Evolutionary conservation across 2,329 filamentous ascomycete genomes (phyloP).

Genomic region (Tricladium varicosporioides): DNA sequence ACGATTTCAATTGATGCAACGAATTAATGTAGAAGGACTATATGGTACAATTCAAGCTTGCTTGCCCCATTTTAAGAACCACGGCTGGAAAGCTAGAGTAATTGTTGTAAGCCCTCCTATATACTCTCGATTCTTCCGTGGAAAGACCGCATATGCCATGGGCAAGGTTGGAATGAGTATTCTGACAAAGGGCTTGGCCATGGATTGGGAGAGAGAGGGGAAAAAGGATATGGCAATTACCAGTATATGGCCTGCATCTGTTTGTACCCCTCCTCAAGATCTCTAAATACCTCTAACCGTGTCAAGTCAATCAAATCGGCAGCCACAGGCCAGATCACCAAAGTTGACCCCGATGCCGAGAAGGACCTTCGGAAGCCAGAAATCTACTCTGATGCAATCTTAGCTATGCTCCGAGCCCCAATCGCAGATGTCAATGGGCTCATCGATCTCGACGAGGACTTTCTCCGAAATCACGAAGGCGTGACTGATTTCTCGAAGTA

Average conservation of each 20-base stretch:
- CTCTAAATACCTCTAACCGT: not conserved
- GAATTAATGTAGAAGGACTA: conserved; percentile 71
- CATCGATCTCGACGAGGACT: conserved; percentile 77
- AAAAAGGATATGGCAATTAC: conserved; percentile 71
- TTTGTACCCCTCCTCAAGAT: conserved; percentile 39
- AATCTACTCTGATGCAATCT: conserved; percentile 77
- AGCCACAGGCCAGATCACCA: conserved; percentile 59
- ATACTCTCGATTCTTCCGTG: conserved; percentile 80
- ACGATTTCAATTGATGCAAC: conserved; percentile 77
- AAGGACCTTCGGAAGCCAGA: conserved; percentile 65
- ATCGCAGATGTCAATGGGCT: conserved; percentile 64
- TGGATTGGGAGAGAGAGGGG: conserved; percentile 68
- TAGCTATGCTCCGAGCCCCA: conserved; percentile 66
- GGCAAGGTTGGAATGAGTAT: conserved; percentile 82
- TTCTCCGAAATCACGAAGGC: conserved; percentile 61
- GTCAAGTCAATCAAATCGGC: conserved; percentile 67
- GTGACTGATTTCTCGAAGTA: conserved; percentile 73
- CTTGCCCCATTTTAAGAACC: conserved; percentile 61
- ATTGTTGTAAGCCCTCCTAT: conserved; percentile 82
- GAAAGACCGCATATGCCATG: conserved; percentile 81
- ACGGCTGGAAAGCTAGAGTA: conserved; percentile 58
- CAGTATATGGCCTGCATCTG: conserved; percentile 77
- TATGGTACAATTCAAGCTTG: conserved; percentile 69
- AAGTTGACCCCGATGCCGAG: conserved; percentile 43
- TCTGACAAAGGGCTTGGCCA: conserved; percentile 74